Percentiles rank a stretch among this genome's conserved stretches.
Evolutionary conservation across 176 grass and related monocot species (phyloP).

Genomic region (Phoenix roebelenii): DNA sequence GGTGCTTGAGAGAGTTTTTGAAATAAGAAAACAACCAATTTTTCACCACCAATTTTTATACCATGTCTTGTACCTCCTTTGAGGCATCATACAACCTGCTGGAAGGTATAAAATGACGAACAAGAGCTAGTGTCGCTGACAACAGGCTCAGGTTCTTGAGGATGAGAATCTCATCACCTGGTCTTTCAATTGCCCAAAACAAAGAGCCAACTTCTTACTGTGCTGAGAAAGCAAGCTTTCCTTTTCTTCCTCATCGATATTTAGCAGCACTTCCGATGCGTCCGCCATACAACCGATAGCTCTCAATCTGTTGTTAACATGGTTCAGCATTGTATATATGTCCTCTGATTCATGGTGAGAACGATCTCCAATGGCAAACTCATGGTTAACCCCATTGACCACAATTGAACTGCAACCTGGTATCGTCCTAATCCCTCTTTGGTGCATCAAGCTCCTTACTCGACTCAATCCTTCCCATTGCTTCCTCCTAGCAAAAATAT

Average conservation of each 20-base stretch:
- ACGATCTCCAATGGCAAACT: not conserved
- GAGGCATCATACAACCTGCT: too few species aligned
- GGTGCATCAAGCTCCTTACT: constrained; percentile 4
- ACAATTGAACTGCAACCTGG: constrained; percentile 1
- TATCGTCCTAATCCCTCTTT: not conserved
- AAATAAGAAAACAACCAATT: too few species aligned
- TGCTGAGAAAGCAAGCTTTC: constrained; percentile 4
- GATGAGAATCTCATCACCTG: not conserved
- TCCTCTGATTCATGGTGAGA: not conserved
- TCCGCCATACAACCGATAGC: not conserved
- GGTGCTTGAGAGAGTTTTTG: too few species aligned
- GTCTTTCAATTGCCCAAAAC: not conserved
- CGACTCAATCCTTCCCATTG: not conserved
- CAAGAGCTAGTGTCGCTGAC: too few species aligned
- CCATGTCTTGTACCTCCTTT: too few species aligned
- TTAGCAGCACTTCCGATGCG: not conserved
- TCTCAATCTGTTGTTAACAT: not conserved
- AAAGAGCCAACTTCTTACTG: constrained; percentile 1
- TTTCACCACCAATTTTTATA: too few species aligned
- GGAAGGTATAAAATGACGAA: too few species aligned
- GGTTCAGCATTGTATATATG: not conserved
- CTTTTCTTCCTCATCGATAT: constrained; percentile 2
- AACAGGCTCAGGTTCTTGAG: not conserved
- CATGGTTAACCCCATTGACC: not conserved
- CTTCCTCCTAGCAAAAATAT: not conserved